Base-by-base conservation (phyloP, 352 stramenopile genomes). In the Phytophthora ramorum region DNA sequence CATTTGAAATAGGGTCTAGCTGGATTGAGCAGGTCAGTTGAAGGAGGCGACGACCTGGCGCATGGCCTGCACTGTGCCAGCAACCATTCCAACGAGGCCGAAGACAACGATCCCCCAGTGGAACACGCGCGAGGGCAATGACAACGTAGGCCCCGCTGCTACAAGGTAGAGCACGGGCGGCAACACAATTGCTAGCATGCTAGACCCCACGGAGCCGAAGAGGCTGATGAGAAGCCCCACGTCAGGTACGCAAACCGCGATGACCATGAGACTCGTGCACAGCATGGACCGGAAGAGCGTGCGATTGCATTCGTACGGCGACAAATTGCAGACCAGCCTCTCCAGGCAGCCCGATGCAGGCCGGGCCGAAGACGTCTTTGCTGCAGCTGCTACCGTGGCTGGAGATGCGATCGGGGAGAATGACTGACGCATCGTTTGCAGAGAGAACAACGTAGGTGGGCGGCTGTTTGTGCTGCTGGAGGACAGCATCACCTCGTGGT, bases 211-310 rank as follows among this genome's bases (percentile, higher is more conserved):
- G 6, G 86, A 87, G 28, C 86, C 86, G 55, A 92, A 94, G 8
- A 92, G 74, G 58, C 84, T 92, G 67, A 95, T 95, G 45, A 93
- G 71, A 44, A 92, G 66, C 1, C 79, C 75, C 34, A 93, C 79
- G 48, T 93, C 80, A 1, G 84, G 84, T 3, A 93, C 75, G 51
- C 86, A 93, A n/a, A 92, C 69, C 3, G 84, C 84, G 34, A 93
- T 54, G 46, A 89, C 49, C 81, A 95, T 91, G 52, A 95, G 78
- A 10, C 44, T 74, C 24, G 83, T 92, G 60, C 82, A 91, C 46
- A 94, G 64, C 82, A 94, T 92, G n/a, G 83, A 92, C 13, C 86
- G 84, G 51, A 92, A 92, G 32, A 95, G 65, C 44, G 83, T 92
- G 38, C 80, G 82, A 58, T 91, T 91, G 73, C 83, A 90, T 63